Percentiles rank a stretch among this genome's conserved stretches.
These are phyloP conservation scores for Silene noctiflora DNA, from an alignment of 179 eudicot genomes.

Conservation along the genomic window DNA sequence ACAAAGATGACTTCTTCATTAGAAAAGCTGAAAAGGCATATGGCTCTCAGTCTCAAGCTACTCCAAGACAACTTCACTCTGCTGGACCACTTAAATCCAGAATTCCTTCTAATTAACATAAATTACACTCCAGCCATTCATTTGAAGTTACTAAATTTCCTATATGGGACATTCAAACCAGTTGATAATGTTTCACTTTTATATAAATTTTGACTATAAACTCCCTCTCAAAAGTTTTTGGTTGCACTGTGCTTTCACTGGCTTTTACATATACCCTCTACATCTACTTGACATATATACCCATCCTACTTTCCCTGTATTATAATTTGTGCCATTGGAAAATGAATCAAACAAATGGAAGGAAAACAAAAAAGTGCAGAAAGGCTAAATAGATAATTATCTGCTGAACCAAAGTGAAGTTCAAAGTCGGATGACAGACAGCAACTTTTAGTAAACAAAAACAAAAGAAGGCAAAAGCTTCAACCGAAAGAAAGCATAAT, in stretches of 20 bases:
- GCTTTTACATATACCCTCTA: no score
- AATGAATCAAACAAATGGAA: no score
- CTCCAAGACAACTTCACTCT: not conserved
- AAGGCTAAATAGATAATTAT: not conserved
- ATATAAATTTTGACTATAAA: no score
- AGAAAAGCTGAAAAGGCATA: not conserved
- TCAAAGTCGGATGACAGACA: not conserved
- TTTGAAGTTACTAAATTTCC: not conserved
- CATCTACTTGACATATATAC: no score
- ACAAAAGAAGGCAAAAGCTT: not conserved
- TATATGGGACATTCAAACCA: no score
- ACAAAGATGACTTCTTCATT: not conserved
- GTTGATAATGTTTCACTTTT: no score
- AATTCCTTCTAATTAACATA: not conserved
- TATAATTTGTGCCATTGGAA: no score
- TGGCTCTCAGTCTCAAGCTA: not conserved
- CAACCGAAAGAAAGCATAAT: slow-evolving; percentile 17
- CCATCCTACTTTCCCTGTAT: no score
- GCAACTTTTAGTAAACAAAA: not conserved
- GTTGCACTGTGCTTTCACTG: no score
- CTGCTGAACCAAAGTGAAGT: not conserved
- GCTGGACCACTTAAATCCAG: not conserved
- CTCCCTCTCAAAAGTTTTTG: no score
- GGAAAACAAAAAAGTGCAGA: not conserved
- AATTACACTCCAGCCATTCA: not conserved